phyloP scores from a whole-genome alignment of 495 filamentous ascomycete genomes.

The Penicillium fimorum region DNA sequence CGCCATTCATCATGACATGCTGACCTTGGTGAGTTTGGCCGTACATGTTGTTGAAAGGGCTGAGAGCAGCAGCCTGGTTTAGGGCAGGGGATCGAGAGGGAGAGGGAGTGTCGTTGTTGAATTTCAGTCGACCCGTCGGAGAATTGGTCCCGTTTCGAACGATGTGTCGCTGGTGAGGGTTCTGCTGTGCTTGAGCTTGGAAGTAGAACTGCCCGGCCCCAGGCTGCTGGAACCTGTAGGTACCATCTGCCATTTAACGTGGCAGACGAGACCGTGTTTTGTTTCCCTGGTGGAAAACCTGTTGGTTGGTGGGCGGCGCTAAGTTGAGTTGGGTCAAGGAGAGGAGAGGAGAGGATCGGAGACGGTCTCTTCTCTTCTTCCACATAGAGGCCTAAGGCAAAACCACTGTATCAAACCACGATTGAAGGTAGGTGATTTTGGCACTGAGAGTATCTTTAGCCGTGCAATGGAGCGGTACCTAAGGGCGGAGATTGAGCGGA shows the following conservation, averaged over 20 bases:
- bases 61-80: conserved; percentile 62
- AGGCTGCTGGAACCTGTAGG: conserved; percentile 71
- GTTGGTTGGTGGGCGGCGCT: conserved; percentile 23
- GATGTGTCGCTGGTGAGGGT: conserved; percentile 50
- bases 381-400: conserved; percentile 46
- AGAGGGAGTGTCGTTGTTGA: conserved; percentile 63
- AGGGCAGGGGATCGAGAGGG: conserved; percentile 67
- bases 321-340: conserved; percentile 26
- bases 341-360: conserved; percentile 41
- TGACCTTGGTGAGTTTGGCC: conserved; percentile 77
- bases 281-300: conserved; percentile 29
- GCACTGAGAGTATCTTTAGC: conserved; percentile 9
- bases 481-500: conserved; percentile 35
- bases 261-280: conserved; percentile 45
- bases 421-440: conserved; percentile 6
- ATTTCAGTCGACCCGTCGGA: conserved; percentile 45
- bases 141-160: conserved; percentile 57
- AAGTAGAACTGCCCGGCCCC: conserved; percentile 64
- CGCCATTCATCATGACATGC: conserved; percentile 73
- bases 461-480: conserved; percentile 27
- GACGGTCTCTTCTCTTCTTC: conserved; percentile 54
- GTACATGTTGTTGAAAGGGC: conserved; percentile 74
- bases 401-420: conserved; percentile 29
- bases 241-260: conserved; percentile 83
- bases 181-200: conserved; percentile 53